Evolutionary conservation across 2,329 filamentous ascomycete genomes (phyloP), one percentile per base, ranked within the genome.

Genomic region (Penicillium polonicum): DNA sequence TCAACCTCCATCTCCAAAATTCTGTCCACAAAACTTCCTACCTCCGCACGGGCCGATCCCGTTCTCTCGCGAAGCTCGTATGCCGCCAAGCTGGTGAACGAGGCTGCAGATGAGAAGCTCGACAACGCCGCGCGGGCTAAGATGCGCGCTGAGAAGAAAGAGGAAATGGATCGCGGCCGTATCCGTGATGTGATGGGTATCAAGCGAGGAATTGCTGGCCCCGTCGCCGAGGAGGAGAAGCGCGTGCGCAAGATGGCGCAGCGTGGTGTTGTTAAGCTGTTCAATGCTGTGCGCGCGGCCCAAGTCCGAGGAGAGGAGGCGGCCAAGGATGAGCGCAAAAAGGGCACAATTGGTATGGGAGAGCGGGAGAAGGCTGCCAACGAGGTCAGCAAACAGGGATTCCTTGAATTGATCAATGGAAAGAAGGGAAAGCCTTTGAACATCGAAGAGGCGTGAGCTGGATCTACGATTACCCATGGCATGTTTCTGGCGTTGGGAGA

Each of bases 311-410:
- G 89, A 2, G 85, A 88, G 58, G 87, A 93, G 75, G 89, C 91
- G 5, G 87, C 89, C 17, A 73, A 70, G 71, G 85, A 81, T 73
- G 84, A 85, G 64, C 83, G 86, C 48, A 84, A 85, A 74, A 86
- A 85, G 60, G 90, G 91, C 4, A 80, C 95, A 0, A 83, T 96
- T 33, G 93, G 93, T 2, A 86, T 91, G 69, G 84, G 83, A 60
- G 86, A 89, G 74, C 85, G 91, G 64, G 89, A 95, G 76, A 91
- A 95, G 77, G 92, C 89, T 79, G 83, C 96, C 52, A 94, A 91
- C 64, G 92, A 97, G 81, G 94, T 99, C 88, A 96, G 89, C 74
- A 95, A 96, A 79, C 90, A 97, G 78, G 92, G 93, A 0, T 99
- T 97, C 78, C 76, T 99, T 74, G 93, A 97, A 60, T 78, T 97